Base-by-base conservation (phyloP, 2,329 filamentous ascomycete species). In the Geosmithia morbida region DNA sequence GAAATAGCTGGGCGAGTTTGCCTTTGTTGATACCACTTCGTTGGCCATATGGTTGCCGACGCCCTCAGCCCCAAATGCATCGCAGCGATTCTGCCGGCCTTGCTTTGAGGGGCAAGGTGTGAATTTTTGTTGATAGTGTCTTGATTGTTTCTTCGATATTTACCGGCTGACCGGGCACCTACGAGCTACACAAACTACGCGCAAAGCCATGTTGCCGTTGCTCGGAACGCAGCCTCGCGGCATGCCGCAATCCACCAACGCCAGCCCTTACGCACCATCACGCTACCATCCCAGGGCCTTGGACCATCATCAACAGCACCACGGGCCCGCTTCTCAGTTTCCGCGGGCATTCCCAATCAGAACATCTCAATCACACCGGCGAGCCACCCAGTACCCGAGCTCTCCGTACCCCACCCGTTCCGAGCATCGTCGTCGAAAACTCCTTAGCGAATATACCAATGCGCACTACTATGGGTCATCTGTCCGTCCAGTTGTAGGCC, bases 381-480 rank as follows among this genome's bases (percentile, higher is more conserved):
- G 51, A 39, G 48, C 49, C 45, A 44, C 53, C 37, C 42, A 47
- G 41, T 50, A 51, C 44, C 45, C 51, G 30, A 48, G 46, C 43
- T 47, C 49, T 44, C 43, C 51, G 50, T 55, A 59, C 53, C 49
- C 57, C 40, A 50, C 55, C 50, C 61, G 64, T 48, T 61, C 64
- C 47, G 87, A 95, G 62, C 85, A 87, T 55, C 71, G 96, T 48
- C 80, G 90, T 53, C 79, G 90, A 54, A 97, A 97, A 64, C 97
- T 90, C 8, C 92, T 90, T 4, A 90, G 83, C 58, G 92, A 90
- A n/a, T 37, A 37, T 16, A 95, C 88, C 39, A 75, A 90, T 53
- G 87, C 86, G 47, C 88, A 87, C 11, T 96, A 95, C 58, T 89
- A 97, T 71, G 87, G 85, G 30, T 86, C 85, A 5, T 80, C 82